Evolutionary conservation across 768 basidiomycete genomes (phyloP).

Genomic region (Saitozyma podzolica): DNA sequence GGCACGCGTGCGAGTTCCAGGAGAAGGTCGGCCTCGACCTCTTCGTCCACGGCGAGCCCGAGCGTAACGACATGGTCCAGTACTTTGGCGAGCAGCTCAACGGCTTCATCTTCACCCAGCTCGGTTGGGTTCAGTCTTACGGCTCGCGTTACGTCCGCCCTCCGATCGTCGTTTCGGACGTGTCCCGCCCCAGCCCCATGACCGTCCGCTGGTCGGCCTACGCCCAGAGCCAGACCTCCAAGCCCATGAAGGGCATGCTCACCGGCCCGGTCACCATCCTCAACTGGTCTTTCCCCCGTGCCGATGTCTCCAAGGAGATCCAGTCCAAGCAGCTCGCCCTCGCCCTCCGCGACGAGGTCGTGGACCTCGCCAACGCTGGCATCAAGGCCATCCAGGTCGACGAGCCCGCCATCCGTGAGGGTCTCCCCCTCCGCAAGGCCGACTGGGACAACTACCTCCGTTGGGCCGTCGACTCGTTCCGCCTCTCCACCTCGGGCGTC

Average conservation of each 20-base stretch:
- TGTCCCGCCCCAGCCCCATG: constrained; percentile 87
- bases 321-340: constrained; percentile 98
- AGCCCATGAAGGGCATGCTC: constrained; percentile 99
- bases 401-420: constrained; percentile 99
- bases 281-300: constrained; percentile 99
- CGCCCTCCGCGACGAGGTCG: constrained; percentile 94
- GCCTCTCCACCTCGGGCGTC: constrained; percentile 94
- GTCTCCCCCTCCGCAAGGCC: constrained; percentile 89
- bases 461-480: constrained; percentile 99
- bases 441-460: constrained; percentile 96
- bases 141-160: constrained; percentile 99
- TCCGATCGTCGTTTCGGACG: constrained; percentile 96
- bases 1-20: constrained; percentile 91
- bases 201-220: constrained; percentile 96
- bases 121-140: constrained; percentile 99
- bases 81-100: constrained; percentile 96
- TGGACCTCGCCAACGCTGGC: constrained; percentile 94
- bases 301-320: constrained; percentile 90
- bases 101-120: constrained; percentile 97
- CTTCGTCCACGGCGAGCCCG: constrained; percentile 97
- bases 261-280: constrained; percentile 93
- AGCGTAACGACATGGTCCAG: constrained; percentile 99
- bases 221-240: constrained; percentile 87
- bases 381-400: constrained; percentile 99
- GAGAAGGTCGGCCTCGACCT: constrained; percentile 94